Base-by-base conservation (phyloP, 2,329 filamentous ascomycete genomes). In the Calonectria pteridis region DNA sequence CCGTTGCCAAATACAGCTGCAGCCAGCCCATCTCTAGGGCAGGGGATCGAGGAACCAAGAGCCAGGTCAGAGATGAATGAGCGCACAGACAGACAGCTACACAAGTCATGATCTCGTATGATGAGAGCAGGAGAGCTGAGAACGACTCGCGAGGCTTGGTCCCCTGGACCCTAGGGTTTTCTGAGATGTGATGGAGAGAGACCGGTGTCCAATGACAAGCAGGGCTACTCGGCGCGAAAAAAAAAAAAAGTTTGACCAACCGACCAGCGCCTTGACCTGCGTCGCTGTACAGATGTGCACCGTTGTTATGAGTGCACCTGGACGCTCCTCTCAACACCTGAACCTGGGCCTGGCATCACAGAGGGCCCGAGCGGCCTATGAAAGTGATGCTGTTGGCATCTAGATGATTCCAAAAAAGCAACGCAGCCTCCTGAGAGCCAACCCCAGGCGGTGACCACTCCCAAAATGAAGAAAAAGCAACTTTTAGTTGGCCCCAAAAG, bases 401-500 rank as follows among this genome's bases (percentile, higher is more conserved):
- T 50, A 70, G 65, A 55, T 69, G 46, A 67, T 71, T 63, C 63
- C 26, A 29, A 72, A 78, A 77, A 79, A 76, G 77, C 71, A 78
- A 78, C 28, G 28, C 63, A 40, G 9, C 20, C 58, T 67, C 40
- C 35, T 50, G 73, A 55, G 62, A 18, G 23, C 64, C 64, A 67
- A 46, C 65, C 65, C 51, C 6, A 43, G 37, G 51, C 51, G 51
- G 65, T 58, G 65, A 58, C 46, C 58, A 43, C 28, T 43, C 51
- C 35, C 46, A 50, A n/a, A 26, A 31, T 20, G 33, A 62, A 33
- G 14, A 73, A 79, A 79, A 79, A 78, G 77, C 77, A 79, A 79
- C 29, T 51, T 51, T 37, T 69, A 4, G 59, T 67, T 46, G 50
- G 73, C 51, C 67, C 74, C 77, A 3, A 78, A 78, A 78, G 74